Base-by-base conservation (phyloP, 257 asterid genomes). In the Scutellaria galericulata region DNA sequence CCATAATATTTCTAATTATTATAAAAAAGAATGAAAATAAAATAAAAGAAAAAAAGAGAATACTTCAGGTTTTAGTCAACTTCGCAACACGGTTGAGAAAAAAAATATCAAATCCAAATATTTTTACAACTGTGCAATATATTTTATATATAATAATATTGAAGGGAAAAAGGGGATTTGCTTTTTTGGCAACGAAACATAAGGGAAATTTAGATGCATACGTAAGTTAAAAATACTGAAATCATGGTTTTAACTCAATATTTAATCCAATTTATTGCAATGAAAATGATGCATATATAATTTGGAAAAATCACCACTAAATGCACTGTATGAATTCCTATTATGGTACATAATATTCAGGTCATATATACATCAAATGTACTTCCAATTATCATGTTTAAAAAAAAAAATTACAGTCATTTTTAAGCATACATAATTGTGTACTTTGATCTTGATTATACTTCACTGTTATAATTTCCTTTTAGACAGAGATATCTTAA, bases 401-500 rank as follows among this genome's bases (percentile, higher is more conserved):
- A 31, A 31, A 31, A 31, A 22, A 24, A 24, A 24, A 24, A 24
- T 24, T 31, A 31, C 37, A 31, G 44, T 58, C 56, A 44, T 48
- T 24, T 45, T 62, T n/a, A 20, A 53, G 63, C 15, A 46, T 39
- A 20, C 45, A 37, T 20, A 54, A 31, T 2, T 42, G 10, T 27
- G 7, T 18, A 47, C 41, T 54, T 12, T 45, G 4, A 45, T 70
- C 68, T 13, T 70, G 42, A 64, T 64, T 27, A 57, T 18, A 46
- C 64, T 62, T 35, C 66, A 69, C 59, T 14, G 8, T 41, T 10
- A 50, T 61, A 45, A 45, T 45, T 45, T 69, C 64, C 68, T 35
- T 24, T 31, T 35, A 27, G 18, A 65, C 56, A 71, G 63, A 75
- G 79, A 56, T 83, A 69, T 79, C 90, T 81, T 83, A 52, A 81